phyloP scores from a whole-genome alignment of 768 basidiomycete species.

The Boletus coccyginus region DNA sequence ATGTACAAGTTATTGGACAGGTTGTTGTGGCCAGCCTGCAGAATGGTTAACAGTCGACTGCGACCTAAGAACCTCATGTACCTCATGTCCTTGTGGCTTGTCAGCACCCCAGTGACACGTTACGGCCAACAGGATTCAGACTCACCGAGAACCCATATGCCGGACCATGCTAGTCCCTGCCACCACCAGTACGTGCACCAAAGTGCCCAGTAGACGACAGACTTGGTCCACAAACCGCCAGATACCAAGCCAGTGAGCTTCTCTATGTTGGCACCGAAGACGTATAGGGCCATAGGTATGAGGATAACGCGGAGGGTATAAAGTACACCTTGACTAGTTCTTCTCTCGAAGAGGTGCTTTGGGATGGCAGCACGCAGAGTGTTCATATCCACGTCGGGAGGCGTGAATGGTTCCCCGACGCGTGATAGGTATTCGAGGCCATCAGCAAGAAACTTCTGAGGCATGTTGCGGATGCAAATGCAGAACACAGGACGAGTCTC shows the following conservation, averaged over 20 bases:
- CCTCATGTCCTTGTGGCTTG: not conserved
- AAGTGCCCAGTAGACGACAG: not conserved
- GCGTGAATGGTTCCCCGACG: not conserved
- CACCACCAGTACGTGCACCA: conserved; percentile 1
- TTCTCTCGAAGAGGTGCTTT: not conserved
- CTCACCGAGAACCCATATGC: not conserved
- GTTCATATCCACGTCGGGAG: not conserved
- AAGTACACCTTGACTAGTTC: not conserved
- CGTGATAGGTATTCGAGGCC: not conserved
- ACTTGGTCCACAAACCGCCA: not conserved
- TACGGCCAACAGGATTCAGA: not conserved
- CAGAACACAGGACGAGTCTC: too few species aligned
- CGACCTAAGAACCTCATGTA: not conserved
- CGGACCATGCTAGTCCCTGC: not conserved
- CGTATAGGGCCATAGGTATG: not conserved
- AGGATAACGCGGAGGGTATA: not conserved
- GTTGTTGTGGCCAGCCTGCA: not conserved
- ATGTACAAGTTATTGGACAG: not conserved
- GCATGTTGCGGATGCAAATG: not conserved
- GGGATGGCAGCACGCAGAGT: not conserved
- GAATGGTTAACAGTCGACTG: not conserved
- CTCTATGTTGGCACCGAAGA: not conserved
- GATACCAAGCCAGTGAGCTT: not conserved
- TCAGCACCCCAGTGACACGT: not conserved
- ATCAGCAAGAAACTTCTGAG: not conserved